Conservation (phyloP, 257 asterid genomes). For the Ilex aquifolium region DNA sequence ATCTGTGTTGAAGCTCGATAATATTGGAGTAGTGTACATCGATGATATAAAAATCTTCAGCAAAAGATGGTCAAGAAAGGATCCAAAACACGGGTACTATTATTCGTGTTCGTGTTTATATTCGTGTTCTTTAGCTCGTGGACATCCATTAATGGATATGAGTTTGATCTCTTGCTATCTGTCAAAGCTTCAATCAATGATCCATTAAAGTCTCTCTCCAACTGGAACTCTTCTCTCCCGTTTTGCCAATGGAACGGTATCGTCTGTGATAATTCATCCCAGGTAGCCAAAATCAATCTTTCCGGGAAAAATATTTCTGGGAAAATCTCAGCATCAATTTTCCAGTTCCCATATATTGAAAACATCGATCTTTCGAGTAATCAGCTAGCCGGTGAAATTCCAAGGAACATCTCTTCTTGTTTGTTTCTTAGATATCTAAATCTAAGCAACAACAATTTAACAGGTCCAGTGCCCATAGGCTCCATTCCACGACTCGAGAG, state of each 20-base stretch:
- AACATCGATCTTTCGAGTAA: conserved; percentile 61
- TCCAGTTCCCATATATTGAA: conserved; percentile 43
- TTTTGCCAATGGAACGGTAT: conserved; percentile 70
- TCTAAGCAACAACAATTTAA: conserved; percentile 66
- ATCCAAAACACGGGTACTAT: conserved; percentile 11
- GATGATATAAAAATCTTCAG: neutral
- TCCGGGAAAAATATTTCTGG: conserved; percentile 62
- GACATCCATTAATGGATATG: conserved; percentile 35
- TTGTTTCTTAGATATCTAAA: conserved; percentile 49
- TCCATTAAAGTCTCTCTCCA: conserved; percentile 35
- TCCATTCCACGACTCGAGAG: conserved; percentile 41
- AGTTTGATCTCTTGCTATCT: conserved; percentile 42
- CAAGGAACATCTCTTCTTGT: conserved; percentile 28
- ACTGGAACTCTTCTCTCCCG: conserved; percentile 56
- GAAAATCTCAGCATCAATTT: conserved; percentile 32
- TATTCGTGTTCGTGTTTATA: conserved; percentile 19
- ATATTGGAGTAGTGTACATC: neutral
- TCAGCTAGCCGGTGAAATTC: conserved; percentile 56
- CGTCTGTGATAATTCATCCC: conserved; percentile 50
- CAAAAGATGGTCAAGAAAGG: conserved; percentile 30
- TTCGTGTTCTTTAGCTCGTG: conserved; percentile 24
- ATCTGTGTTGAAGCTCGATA: no score
- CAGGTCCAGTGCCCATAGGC: conserved; percentile 42
- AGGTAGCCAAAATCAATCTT: conserved; percentile 51
- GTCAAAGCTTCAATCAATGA: conserved; percentile 48